Evolutionary conservation across 1,284 basidiomycete species (phyloP).

Genomic region (Blastosporella zonata): DNA sequence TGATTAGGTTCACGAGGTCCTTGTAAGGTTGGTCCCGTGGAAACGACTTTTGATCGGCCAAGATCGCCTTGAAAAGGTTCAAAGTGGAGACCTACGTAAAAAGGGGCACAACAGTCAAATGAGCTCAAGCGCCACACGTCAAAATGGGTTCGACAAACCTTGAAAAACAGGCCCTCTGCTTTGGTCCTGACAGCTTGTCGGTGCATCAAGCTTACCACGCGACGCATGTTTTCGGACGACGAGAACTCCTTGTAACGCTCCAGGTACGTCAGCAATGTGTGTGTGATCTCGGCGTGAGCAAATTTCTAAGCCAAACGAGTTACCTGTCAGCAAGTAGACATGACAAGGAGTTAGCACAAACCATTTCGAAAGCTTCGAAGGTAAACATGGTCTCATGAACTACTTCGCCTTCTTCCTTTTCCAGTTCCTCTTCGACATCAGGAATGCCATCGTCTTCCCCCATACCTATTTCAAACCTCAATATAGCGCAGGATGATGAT

Average conservation of each 20-base stretch:
- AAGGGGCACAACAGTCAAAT: conserved; percentile 14
- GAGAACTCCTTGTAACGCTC: conserved; percentile 79
- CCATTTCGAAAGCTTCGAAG: conserved; percentile 85
- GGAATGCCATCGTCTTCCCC: conserved; percentile 59
- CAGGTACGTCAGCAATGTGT: conserved; percentile 80
- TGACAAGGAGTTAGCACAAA: conserved; percentile 35
- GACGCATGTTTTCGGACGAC: conserved; percentile 78
- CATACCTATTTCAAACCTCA: conserved; percentile 27
- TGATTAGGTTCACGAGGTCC: conserved; percentile 80
- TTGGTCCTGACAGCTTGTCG: conserved; percentile 86
- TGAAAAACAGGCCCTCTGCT: conserved; percentile 91
- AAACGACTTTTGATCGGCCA: conserved; percentile 73
- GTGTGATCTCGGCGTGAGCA: conserved; percentile 77
- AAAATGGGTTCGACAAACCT: conserved; percentile 47
- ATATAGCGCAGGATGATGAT: conserved; percentile 11
- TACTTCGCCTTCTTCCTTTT: conserved; percentile 57
- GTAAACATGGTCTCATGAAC: conserved; percentile 85
- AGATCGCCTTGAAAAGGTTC: conserved; percentile 78
- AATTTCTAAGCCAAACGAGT: conserved; percentile 58
- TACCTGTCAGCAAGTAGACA: conserved; percentile 1
- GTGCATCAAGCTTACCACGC: conserved; percentile 83
- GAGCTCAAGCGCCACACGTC: conserved; percentile 19
- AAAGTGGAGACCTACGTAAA: conserved; percentile 76
- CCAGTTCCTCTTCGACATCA: conserved; percentile 65
- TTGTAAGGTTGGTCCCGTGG: conserved; percentile 77